Conservation (phyloP, 2,329 filamentous ascomycete genomes). For the Fusarium cicatricum region DNA sequence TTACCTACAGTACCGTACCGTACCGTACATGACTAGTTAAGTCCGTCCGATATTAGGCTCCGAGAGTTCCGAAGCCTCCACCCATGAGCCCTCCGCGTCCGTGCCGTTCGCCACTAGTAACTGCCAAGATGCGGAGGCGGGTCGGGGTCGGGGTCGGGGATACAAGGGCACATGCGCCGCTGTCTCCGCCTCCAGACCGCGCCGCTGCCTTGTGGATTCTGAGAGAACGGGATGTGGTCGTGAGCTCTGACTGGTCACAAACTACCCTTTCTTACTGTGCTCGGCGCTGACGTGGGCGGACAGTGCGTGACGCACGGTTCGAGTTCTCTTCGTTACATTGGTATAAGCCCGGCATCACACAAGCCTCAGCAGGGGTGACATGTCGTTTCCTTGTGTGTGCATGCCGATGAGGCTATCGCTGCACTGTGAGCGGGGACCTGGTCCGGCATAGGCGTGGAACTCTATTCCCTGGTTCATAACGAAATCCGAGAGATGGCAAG, state of each 20-base stretch:
- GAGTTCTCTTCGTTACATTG: background rate
- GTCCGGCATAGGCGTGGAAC: background rate
- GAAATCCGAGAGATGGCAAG: background rate
- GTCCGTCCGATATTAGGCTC: background rate
- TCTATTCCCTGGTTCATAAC: background rate
- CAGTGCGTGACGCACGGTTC: background rate
- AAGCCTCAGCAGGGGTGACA: background rate
- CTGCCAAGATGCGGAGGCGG: too few relatives aligned
- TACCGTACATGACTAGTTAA: too few relatives aligned
- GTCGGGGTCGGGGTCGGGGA: too few relatives aligned
- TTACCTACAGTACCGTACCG: too few relatives aligned
- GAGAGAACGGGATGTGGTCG: background rate
- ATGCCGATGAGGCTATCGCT: background rate
- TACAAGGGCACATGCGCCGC: background rate
- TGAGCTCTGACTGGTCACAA: background rate
- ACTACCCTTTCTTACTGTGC: background rate
- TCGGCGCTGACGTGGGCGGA: background rate
- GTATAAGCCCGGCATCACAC: background rate
- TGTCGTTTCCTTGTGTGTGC: background rate
- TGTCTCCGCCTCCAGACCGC: background rate
- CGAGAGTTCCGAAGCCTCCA: background rate
- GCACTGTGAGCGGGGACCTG: background rate
- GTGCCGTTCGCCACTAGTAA: background rate
- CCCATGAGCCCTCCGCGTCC: background rate
- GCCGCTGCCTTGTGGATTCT: background rate